Evolutionary conservation across 2,329 filamentous ascomycete species (phyloP).

Genomic region (Bisporella sp.): DNA sequence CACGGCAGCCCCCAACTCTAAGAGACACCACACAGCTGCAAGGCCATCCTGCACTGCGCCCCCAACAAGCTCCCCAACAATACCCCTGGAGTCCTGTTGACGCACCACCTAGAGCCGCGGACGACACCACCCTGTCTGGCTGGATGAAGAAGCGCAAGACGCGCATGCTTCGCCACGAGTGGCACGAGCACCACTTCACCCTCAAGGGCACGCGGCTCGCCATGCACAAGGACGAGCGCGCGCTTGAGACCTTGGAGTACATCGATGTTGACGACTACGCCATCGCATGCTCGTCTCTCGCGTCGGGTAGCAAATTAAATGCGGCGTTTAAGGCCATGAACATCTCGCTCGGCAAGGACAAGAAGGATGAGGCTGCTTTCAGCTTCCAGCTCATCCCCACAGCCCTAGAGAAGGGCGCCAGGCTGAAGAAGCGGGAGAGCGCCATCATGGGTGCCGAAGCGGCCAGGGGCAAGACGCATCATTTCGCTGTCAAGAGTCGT

Average conservation of each 20-base stretch:
- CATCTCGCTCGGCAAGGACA: constrained; percentile 45
- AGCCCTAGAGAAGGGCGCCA: constrained; percentile 35
- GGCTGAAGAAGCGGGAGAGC: constrained; percentile 39
- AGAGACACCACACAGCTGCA: constrained; percentile 2
- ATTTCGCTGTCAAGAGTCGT: constrained; percentile 82
- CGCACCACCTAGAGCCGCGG: constrained; percentile 21
- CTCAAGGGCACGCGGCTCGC: constrained; percentile 69
- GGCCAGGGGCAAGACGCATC: constrained; percentile 74
- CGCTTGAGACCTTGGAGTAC: constrained; percentile 56
- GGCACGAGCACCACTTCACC: constrained; percentile 87
- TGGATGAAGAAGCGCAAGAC: constrained; percentile 95
- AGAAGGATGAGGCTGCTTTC: constrained; percentile 58
- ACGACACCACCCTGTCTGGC: constrained; percentile 65
- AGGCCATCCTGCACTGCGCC: constrained; percentile 7
- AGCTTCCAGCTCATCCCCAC: constrained; percentile 77
- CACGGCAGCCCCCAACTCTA: constrained; percentile 17
- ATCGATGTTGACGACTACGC: constrained; percentile 87
- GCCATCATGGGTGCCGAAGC: constrained; percentile 36
- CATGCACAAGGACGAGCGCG: constrained; percentile 62
- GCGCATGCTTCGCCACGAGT: constrained; percentile 83
- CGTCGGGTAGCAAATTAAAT: constrained; percentile 68
- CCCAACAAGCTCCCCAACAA: constrained; percentile 18
- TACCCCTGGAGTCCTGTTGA: constrained; percentile 18
- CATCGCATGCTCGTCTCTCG: constrained; percentile 73
- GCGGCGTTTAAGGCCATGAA: constrained; percentile 79